phyloP scores from a whole-genome alignment of 2,329 filamentous ascomycete genomes.

The Akanthomyces muscarius region DNA sequence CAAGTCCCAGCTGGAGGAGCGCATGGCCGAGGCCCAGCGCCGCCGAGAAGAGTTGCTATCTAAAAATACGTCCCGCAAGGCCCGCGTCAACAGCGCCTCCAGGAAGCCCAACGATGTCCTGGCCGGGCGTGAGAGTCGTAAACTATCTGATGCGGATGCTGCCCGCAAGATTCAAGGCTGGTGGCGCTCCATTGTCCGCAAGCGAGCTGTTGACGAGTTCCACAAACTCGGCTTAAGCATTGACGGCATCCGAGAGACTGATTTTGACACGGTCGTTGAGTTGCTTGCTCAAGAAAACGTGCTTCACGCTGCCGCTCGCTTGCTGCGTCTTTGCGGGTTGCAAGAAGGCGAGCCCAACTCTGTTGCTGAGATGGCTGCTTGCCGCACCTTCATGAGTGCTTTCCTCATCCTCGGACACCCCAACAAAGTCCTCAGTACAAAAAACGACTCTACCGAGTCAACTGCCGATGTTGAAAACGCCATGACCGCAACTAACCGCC shows the following conservation, averaged over 20 bases:
- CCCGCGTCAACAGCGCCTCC: conserved; percentile 49
- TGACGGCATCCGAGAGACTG: conserved; percentile 63
- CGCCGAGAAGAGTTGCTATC: conserved; percentile 62
- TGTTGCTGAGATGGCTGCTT: conserved; percentile 64
- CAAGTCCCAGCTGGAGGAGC: conserved; percentile 73
- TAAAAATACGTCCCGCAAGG: conserved; percentile 49
- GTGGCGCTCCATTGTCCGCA: conserved; percentile 60
- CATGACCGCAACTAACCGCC: conserved; percentile 45
- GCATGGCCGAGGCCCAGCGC: conserved; percentile 71
- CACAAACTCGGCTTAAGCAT: conserved; percentile 63
- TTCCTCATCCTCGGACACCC: conserved; percentile 78
- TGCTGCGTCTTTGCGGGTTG: conserved; percentile 67
- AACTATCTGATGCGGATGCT: conserved; percentile 57
- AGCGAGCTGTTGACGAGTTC: conserved; percentile 61
- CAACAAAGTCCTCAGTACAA: conserved; percentile 70
- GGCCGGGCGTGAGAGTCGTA: conserved; percentile 41
- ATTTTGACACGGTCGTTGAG: conserved; percentile 69
- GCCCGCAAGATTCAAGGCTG: conserved; percentile 63
- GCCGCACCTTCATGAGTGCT: conserved; percentile 73
- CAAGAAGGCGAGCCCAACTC: conserved; percentile 60
- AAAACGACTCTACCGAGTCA: conserved; percentile 29
- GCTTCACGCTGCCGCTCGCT: conserved; percentile 59
- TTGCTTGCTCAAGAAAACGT: conserved; percentile 65
- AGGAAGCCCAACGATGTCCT: conserved; percentile 48
- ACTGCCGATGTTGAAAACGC: conserved; percentile 52